Evolutionary conservation across 2,329 filamentous ascomycete species (phyloP).

Genomic region (Alternaria solani): DNA sequence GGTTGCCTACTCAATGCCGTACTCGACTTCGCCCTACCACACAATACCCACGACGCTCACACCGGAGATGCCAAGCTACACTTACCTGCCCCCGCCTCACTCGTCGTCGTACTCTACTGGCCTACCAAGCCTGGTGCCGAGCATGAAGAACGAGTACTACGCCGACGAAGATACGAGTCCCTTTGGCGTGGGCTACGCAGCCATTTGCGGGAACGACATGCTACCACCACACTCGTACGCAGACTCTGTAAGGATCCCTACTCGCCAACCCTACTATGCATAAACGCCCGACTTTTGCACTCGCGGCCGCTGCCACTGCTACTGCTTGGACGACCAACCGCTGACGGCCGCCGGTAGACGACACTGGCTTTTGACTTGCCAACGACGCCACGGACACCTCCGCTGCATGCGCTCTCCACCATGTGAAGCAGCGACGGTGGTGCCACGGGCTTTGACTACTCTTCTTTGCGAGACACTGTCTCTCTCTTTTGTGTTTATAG

Average conservation of each 20-base stretch:
- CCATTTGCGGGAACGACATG: constrained; percentile 70
- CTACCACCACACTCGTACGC: constrained; percentile 69
- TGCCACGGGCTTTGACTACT: constrained; percentile 13
- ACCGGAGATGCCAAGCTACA: constrained; percentile 57
- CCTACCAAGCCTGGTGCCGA: constrained; percentile 67
- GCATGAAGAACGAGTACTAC: constrained; percentile 73
- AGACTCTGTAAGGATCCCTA: constrained; percentile 71
- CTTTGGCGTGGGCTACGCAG: constrained; percentile 73
- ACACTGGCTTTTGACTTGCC: constrained; percentile 70
- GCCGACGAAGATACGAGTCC: constrained; percentile 68
- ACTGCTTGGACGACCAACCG: constrained; percentile 42
- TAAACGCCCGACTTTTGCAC: constrained; percentile 38
- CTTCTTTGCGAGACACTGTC: constrained; percentile 27
- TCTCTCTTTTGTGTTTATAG: constrained; percentile 36
- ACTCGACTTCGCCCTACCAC: constrained; percentile 55
- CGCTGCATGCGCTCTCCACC: constrained; percentile 50
- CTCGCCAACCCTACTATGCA: constrained; percentile 50
- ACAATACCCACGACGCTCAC: constrained; percentile 49
- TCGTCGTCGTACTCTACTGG: constrained; percentile 61
- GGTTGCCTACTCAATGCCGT: constrained; percentile 65
- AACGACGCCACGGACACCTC: constrained; percentile 73
- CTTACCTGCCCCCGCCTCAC: constrained; percentile 63
- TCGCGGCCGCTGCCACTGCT: constrained; percentile 9
- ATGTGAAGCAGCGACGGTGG: constrained; percentile 27
- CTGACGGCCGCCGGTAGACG: constrained; percentile 64